These are phyloP conservation scores for Hemisphaericaspora subhashii DNA, from an alignment of 1,139 yeast species.

Conservation along the genomic window DNA sequence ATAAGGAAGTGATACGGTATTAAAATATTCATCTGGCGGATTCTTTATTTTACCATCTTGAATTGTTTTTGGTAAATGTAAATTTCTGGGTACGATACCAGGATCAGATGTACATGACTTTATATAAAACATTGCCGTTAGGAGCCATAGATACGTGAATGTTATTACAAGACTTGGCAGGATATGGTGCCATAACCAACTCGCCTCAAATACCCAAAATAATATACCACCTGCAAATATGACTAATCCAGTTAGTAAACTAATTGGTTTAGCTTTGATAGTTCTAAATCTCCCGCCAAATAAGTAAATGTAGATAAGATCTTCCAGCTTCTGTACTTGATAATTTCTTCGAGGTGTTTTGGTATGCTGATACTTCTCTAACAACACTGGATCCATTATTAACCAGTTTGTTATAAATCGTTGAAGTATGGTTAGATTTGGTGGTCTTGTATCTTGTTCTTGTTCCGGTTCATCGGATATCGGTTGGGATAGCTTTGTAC, in stretches of 20 bases:
- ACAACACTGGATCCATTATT: conserved; percentile 38
- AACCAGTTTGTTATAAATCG: conserved; percentile 43
- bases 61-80: conserved; percentile 50
- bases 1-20: conserved; percentile 56
- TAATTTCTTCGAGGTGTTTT: conserved; percentile 24
- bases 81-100: conserved; percentile 68
- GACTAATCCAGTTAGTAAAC: conserved; percentile 31
- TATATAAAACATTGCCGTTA: conserved; percentile 48
- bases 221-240: conserved; percentile 52
- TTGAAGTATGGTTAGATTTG: conserved; percentile 15
- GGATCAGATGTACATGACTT: conserved; percentile 66
- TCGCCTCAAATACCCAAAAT: conserved; percentile 43
- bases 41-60: conserved; percentile 8
- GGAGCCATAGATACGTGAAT: conserved; percentile 58
- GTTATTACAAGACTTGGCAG: conserved; percentile 60
- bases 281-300: conserved; percentile 66
- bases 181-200: conserved; percentile 57
- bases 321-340: conserved; percentile 33
- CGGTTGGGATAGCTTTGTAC: too few relatives aligned
- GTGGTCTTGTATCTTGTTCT: background rate
- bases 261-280: conserved; percentile 36
- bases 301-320: conserved; percentile 44
- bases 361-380: conserved; percentile 7
- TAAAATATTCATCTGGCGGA: conserved; percentile 65
- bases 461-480: too few relatives aligned